Evolutionary conservation across 2,329 filamentous ascomycete genomes (phyloP).

Genomic region (Hypoxylon sp.): DNA sequence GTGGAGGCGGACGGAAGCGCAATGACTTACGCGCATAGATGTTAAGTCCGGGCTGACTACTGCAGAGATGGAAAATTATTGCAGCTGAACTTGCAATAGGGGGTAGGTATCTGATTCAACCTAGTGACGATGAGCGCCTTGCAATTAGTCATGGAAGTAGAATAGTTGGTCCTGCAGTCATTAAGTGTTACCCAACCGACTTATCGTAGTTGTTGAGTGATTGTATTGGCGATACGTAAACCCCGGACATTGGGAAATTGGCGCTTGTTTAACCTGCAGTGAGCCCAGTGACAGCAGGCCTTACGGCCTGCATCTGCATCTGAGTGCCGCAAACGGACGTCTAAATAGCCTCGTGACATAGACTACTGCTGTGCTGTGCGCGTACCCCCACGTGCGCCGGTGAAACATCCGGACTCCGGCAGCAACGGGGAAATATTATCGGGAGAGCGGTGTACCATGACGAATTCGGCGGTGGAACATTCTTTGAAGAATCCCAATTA

Average conservation of each 20-base stretch:
- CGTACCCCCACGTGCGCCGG: slow-evolving; percentile 51
- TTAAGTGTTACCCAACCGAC: slow-evolving; percentile 16
- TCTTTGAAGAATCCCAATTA: slow-evolving; percentile 12
- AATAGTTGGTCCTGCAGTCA: slow-evolving; percentile 1
- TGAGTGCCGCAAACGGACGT: slow-evolving; percentile 46
- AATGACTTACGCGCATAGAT: not conserved
- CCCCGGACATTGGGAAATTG: slow-evolving; percentile 15
- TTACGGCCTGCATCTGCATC: slow-evolving; percentile 40
- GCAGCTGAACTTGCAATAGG: not conserved
- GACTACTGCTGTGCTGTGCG: slow-evolving; percentile 32
- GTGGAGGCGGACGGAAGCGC: not conserved
- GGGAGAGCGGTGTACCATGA: slow-evolving; percentile 46
- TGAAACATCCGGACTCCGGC: slow-evolving; percentile 50
- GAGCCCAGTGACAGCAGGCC: slow-evolving; percentile 16
- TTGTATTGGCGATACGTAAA: slow-evolving; percentile 17
- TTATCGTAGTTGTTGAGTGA: slow-evolving; percentile 11
- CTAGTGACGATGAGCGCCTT: not conserved
- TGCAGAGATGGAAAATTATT: not conserved
- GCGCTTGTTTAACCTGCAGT: slow-evolving; percentile 23
- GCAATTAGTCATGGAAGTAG: not conserved
- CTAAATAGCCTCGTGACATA: slow-evolving; percentile 50
- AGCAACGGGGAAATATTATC: slow-evolving; percentile 43
- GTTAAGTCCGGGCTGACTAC: not conserved
- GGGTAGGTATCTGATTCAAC: not conserved
- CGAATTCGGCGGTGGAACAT: slow-evolving; percentile 33